Conservation (phyloP, 768 basidiomycete genomes). For the Suillus americanus region DNA sequence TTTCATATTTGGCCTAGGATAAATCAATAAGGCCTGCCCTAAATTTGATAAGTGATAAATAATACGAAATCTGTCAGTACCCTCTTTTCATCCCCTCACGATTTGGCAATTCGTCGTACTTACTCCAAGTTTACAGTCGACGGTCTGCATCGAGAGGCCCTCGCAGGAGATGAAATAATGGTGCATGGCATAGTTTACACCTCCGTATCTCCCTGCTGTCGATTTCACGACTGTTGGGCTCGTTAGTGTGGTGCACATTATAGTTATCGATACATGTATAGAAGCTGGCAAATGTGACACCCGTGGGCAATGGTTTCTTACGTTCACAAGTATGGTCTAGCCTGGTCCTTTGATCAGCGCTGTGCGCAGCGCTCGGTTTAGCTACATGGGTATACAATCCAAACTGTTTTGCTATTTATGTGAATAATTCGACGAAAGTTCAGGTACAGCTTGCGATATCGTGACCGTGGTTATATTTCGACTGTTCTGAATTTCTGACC, state of each 20-base stretch:
- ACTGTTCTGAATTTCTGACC: conserved; percentile 5
- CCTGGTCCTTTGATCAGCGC: background rate
- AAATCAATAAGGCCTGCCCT: conserved; percentile 33
- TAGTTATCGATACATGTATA: background rate
- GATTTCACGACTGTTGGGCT: conserved; percentile 61
- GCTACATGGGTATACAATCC: background rate
- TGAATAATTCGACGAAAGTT: background rate
- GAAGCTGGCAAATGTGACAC: background rate
- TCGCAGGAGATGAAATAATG: conserved; percentile 91
- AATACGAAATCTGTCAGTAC: background rate
- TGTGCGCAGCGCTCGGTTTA: background rate
- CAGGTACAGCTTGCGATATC: background rate
- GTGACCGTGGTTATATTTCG: conserved; percentile 2
- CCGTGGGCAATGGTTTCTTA: background rate
- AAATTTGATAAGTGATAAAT: conserved; percentile 20
- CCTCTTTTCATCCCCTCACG: conserved; percentile 39
- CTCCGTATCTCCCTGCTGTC: conserved; percentile 83
- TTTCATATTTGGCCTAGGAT: background rate
- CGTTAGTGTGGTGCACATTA: conserved; percentile 86
- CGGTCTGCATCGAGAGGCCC: conserved; percentile 52
- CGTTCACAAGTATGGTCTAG: background rate
- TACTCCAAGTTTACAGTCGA: conserved; percentile 33
- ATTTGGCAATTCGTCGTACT: conserved; percentile 45
- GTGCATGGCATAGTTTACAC: conserved; percentile 86
- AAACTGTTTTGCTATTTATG: background rate